Evolutionary conservation across 2,329 filamentous ascomycete genomes (phyloP), one percentile per base, ranked within the genome.

Genomic region (Helotiales sp.): DNA sequence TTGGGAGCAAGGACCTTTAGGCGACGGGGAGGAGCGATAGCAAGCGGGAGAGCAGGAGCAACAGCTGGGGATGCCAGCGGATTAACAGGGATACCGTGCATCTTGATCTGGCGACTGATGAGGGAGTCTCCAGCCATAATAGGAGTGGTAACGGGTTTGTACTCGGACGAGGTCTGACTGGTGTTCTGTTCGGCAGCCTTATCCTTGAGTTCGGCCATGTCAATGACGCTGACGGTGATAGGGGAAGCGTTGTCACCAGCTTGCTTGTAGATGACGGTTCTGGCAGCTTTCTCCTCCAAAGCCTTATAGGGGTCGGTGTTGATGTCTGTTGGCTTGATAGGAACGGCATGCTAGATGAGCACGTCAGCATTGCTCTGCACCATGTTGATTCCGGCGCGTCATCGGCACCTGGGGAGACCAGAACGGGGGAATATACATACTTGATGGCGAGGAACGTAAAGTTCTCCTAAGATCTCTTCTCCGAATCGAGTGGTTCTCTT

Each of bases 401-500:
- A 10, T 6, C 40, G n/a, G 40, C n/a, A n/a, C n/a, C n/a, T n/a
- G n/a, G n/a, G n/a, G n/a, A n/a, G n/a, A n/a, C n/a, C n/a, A n/a
- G n/a, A n/a, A n/a, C n/a, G n/a, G 17, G 1, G 4, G 3, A 20
- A 20, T 17, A 20, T 20, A 20, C 40, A 20, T 57, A 57, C 54
- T 32, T 37, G 54, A 22, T 11, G 20, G 8, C 32, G 54, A 37
- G 54, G 32, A 24, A 40, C 54, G 8, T 40, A 57, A 20, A 57
- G 54, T 37, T 57, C 54, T 6, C n/a, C 54, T 3, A 57, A 15
- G 11, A 57, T 22, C 34, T 57, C 54, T 34, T 57, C 54, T 37
- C 54, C 54, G 20, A 57, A 57, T 13, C n/a, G 30, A 24, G 54
- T 57, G 15, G 54, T 37, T 20, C n/a, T 57, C 30, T 34, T 57